phyloP scores from a whole-genome alignment of 352 stramenopile species.

The Globisporangium sylvaticum region DNA sequence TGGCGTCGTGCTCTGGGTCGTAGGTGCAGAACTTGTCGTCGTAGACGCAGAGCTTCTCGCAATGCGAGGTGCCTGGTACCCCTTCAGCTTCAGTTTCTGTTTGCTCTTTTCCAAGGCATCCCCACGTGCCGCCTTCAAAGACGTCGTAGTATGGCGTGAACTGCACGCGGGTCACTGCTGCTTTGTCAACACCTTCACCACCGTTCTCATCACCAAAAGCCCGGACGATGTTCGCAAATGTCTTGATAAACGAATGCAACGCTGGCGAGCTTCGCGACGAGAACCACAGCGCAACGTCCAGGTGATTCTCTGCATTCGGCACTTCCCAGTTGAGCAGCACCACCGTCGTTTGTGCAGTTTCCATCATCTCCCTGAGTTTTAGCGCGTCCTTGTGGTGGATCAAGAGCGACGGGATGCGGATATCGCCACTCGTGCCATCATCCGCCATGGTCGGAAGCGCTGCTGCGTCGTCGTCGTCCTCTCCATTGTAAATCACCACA shows the following conservation, averaged over 20 bases:
- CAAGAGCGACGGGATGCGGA: slow-evolving; percentile 26
- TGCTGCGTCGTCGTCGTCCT: neutral
- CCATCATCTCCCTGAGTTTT: slow-evolving; percentile 18
- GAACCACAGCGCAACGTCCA: slow-evolving; percentile 30
- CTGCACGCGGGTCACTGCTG: neutral
- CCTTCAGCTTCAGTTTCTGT: neutral
- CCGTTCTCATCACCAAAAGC: neutral
- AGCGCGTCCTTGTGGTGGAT: slow-evolving; percentile 20
- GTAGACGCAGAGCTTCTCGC: slow-evolving; percentile 23
- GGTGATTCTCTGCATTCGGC: slow-evolving; percentile 15
- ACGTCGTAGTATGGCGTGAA: slow-evolving; percentile 8
- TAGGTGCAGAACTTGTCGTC: slow-evolving; percentile 26
- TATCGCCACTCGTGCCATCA: slow-evolving; percentile 22
- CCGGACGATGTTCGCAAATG: slow-evolving; percentile 10
- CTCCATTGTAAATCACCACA: slow-evolving; percentile 5
- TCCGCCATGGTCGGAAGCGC: slow-evolving; percentile 7
- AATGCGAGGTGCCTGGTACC: slow-evolving; percentile 3
- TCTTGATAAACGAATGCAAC: slow-evolving; percentile 21
- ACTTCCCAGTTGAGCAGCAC: slow-evolving; percentile 9
- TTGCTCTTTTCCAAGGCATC: neutral
- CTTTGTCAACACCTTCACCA: neutral
- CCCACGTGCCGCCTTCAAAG: slow-evolving; percentile 6
- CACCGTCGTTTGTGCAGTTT: slow-evolving; percentile 12
- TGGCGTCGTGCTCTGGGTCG: slow-evolving; percentile 28
- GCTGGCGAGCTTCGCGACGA: slow-evolving; percentile 20